These are phyloP conservation scores for Blastobotrys illinoisensis DNA, from an alignment of 1,139 yeast species.

Conservation along the genomic window DNA sequence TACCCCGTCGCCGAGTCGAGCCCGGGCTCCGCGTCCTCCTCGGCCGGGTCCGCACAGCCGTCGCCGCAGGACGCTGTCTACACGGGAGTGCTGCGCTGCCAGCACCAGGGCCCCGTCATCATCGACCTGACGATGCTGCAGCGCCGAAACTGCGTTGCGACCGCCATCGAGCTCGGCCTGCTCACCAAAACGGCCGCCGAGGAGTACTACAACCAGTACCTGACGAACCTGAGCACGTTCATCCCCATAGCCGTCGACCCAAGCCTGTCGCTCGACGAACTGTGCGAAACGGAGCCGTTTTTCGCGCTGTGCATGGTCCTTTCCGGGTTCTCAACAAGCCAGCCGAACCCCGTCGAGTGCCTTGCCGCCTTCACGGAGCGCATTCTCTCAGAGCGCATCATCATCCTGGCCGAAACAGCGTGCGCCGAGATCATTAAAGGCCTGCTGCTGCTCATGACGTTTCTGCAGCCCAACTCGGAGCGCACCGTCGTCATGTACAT, in stretches of 20 bases:
- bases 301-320: constrained; percentile 44
- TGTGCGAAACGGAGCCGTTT: constrained; percentile 41
- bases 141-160: constrained; percentile 40
- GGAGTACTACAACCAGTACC: constrained; percentile 36
- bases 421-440: neutral
- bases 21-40: neutral
- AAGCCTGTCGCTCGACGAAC: constrained; percentile 37
- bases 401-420: neutral
- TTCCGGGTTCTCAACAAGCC: constrained; percentile 23
- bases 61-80: neutral
- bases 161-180: constrained; percentile 35
- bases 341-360: neutral
- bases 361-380: neutral
- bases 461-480: neutral
- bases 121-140: neutral
- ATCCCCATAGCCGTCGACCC: constrained; percentile 47
- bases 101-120: neutral
- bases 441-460: neutral
- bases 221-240: constrained; percentile 19
- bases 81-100: neutral
- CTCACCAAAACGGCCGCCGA: constrained; percentile 30
- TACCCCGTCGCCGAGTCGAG: neutral
- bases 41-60: neutral
- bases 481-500: neutral
- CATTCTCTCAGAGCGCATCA: neutral